Percentiles rank a stretch among this genome's conserved stretches.
phyloP scores from a whole-genome alignment of 2,329 filamentous ascomycete species.

The Phialocephala subalpina region DNA sequence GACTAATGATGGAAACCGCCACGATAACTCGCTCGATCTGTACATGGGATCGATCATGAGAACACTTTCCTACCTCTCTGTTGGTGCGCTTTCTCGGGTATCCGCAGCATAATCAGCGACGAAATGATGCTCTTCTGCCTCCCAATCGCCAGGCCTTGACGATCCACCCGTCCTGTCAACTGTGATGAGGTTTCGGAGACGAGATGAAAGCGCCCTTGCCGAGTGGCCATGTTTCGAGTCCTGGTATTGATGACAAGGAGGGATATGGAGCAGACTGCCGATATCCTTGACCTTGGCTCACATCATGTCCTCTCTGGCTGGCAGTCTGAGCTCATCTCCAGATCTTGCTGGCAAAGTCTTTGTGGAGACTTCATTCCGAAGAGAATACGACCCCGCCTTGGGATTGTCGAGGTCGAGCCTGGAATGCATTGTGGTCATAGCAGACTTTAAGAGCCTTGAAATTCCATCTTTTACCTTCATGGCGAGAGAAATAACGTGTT shows the following conservation, averaged over 20 bases:
- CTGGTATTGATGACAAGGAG: background rate
- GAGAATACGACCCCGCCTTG: background rate
- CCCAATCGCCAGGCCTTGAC: background rate
- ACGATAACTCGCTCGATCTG: background rate
- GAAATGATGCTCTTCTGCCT: background rate
- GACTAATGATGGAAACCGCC: background rate
- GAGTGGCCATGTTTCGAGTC: background rate
- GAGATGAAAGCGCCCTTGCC: constrained; percentile 3
- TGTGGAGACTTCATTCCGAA: background rate
- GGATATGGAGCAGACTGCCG: constrained; percentile 1
- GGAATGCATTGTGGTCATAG: background rate
- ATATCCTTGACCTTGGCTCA: background rate
- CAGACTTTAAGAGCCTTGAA: background rate
- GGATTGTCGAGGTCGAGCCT: background rate
- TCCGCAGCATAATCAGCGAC: constrained; percentile 1
- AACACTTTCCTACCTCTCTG: constrained; percentile 16
- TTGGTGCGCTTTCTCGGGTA: constrained; percentile 13
- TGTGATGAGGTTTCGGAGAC: constrained; percentile 9
- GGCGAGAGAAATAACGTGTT: constrained; percentile 12
- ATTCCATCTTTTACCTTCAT: background rate
- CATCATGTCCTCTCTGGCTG: background rate
- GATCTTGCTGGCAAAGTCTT: background rate
- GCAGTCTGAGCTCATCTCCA: background rate
- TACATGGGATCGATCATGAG: constrained; percentile 11
- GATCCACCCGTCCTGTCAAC: background rate